Conservation (phyloP, 257 asterid species). For the Penstemon barbatus region DNA sequence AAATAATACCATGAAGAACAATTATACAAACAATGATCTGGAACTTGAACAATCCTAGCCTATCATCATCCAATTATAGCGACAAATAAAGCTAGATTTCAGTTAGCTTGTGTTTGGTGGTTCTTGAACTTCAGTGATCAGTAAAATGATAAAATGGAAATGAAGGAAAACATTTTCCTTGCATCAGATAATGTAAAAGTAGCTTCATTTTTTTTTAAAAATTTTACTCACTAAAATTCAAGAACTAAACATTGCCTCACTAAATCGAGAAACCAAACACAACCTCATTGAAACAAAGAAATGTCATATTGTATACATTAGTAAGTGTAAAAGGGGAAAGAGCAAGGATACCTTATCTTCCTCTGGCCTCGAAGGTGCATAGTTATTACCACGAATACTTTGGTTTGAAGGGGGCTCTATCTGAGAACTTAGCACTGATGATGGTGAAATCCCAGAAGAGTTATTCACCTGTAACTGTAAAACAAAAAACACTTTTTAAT, state of each 20-base stretch:
- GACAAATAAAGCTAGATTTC: not conserved
- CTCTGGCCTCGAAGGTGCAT: slow-evolving; percentile 49
- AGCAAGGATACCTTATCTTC: slow-evolving; percentile 61
- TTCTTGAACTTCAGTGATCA: too few relatives aligned
- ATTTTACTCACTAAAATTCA: too few relatives aligned
- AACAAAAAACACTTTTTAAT: not conserved
- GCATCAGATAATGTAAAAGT: too few relatives aligned
- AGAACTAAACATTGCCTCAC: too few relatives aligned
- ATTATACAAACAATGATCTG: not conserved
- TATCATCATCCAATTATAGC: not conserved
- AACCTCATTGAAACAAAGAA: not conserved
- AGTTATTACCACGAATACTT: slow-evolving; percentile 49
- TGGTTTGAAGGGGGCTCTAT: slow-evolving; percentile 99
- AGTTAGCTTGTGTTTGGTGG: too few relatives aligned
- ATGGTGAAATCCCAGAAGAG: slow-evolving; percentile 55
- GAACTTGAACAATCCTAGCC: not conserved
- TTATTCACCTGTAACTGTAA: slow-evolving; percentile 50
- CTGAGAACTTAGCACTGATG: slow-evolving; percentile 50
- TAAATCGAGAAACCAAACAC: too few relatives aligned
- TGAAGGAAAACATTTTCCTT: too few relatives aligned
- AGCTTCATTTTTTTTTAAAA: too few relatives aligned
- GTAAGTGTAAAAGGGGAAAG: not conserved
- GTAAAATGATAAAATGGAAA: too few relatives aligned
- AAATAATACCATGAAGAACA: not conserved
- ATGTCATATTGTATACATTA: not conserved